Percentiles rank a stretch among this genome's conserved stretches.
These are phyloP conservation scores for Blastobotrys elegans DNA, from an alignment of 1,139 yeast genomes.

Conservation along the genomic window DNA sequence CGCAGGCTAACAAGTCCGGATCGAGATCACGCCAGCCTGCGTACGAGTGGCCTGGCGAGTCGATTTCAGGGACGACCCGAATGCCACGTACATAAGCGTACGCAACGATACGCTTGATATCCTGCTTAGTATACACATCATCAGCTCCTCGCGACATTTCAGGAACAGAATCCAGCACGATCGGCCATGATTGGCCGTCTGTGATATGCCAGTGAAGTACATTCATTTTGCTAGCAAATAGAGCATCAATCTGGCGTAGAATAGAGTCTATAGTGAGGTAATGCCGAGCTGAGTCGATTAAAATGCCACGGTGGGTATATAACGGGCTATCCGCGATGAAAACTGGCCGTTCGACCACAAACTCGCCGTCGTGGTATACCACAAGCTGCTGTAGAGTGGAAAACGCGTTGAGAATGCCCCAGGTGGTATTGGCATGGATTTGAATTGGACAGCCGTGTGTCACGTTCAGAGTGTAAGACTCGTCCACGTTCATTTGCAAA, in stretches of 20 bases:
- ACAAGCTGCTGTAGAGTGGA: conserved; percentile 43
- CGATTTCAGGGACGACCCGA: conserved; percentile 44
- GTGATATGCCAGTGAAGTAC: conserved; percentile 45
- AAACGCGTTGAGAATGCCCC: conserved; percentile 46
- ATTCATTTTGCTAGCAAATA: conserved; percentile 43
- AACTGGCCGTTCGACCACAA: conserved; percentile 35
- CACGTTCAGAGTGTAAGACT: conserved; percentile 33
- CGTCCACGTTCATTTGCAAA: conserved; percentile 40
- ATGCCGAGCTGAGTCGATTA: conserved; percentile 44
- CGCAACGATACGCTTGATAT: conserved; percentile 33
- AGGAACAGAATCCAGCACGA: conserved; percentile 36
- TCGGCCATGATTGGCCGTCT: conserved; percentile 47
- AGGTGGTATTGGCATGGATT: conserved; percentile 37
- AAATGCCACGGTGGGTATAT: conserved; percentile 41
- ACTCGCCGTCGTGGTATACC: conserved; percentile 10
- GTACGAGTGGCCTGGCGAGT: conserved; percentile 45
- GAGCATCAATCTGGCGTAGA: conserved; percentile 40
- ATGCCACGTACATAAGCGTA: conserved; percentile 41
- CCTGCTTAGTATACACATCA: conserved; percentile 36
- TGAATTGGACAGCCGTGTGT: conserved; percentile 17
- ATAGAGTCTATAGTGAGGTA: conserved; percentile 35
- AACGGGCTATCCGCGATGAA: conserved; percentile 38
- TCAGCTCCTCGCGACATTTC: conserved; percentile 41
- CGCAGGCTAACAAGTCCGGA: conserved; percentile 38
- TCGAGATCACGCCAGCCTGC: conserved; percentile 42